These are phyloP conservation scores for Diaporthe aspalathi DNA, from an alignment of 2,329 filamentous ascomycete species.

Conservation along the genomic window DNA sequence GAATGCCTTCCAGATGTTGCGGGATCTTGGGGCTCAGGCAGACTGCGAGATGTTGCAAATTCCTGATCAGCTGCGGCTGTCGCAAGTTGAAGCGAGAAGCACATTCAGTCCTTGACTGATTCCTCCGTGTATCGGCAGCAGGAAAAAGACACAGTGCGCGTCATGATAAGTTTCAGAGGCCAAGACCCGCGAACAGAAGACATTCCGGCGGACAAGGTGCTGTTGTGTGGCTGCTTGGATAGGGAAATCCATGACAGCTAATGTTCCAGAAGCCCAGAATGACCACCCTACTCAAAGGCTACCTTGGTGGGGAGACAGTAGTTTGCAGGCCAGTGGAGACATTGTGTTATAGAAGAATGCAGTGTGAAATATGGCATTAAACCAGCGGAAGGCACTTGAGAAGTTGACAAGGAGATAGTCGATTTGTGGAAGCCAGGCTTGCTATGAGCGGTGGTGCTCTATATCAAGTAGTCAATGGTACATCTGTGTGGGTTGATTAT, in stretches of 20 bases:
- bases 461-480: neutral
- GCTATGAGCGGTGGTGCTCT: neutral
- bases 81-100: neutral
- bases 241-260: neutral
- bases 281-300: neutral
- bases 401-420: neutral
- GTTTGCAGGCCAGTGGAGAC: neutral
- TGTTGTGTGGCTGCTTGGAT: neutral
- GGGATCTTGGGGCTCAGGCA: neutral
- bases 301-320: neutral
- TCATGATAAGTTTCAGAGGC: too few relatives aligned
- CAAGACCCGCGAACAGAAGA: neutral
- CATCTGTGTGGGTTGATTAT: neutral
- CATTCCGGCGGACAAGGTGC: neutral
- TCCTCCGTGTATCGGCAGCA: neutral
- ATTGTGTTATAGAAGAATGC: neutral
- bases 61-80: neutral
- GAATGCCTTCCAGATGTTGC: neutral
- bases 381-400: neutral
- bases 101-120: neutral
- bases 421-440: neutral
- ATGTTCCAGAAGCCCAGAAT: neutral
- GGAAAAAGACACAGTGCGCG: neutral
- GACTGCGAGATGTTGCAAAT: neutral
- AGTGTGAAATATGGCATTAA: neutral